These are phyloP conservation scores for Gossypium lobatum DNA, from an alignment of 441 rosid species.

Conservation along the genomic window DNA sequence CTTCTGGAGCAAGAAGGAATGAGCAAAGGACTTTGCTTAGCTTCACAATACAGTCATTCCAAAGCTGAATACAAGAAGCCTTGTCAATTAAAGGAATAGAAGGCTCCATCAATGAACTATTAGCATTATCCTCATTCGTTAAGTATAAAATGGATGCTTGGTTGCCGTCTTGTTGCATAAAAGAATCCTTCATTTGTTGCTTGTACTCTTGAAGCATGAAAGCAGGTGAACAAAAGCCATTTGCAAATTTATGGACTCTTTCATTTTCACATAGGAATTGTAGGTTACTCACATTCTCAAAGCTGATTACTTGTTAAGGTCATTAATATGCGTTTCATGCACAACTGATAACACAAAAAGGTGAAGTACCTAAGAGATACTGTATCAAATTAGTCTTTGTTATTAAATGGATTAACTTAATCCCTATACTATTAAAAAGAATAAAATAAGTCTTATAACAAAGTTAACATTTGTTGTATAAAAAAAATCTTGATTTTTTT, in stretches of 20 bases:
- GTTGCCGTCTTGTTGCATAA: constrained; percentile 24
- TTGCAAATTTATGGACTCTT: constrained; percentile 76
- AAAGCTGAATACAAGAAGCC: constrained; percentile 35
- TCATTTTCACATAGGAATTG: constrained; percentile 80
- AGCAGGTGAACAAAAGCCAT: constrained; percentile 74
- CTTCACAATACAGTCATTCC: constrained; percentile 52
- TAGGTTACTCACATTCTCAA: constrained; percentile 67
- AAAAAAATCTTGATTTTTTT: too few relatives aligned
- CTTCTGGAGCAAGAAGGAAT: constrained; percentile 52
- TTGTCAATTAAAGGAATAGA: constrained; percentile 27
- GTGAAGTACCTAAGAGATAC: too few relatives aligned
- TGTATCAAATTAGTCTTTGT: too few relatives aligned
- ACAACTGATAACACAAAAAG: background rate
- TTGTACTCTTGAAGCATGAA: constrained; percentile 58
- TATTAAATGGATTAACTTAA: too few relatives aligned
- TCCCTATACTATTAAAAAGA: too few relatives aligned
- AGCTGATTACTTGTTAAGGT: constrained; percentile 61
- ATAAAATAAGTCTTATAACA: too few relatives aligned
- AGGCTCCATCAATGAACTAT: constrained; percentile 22
- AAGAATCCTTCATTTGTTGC: constrained; percentile 33
- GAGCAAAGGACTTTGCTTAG: constrained; percentile 58
- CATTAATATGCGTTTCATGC: constrained; percentile 3
- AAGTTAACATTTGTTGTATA: too few relatives aligned
- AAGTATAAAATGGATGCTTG: constrained; percentile 23
- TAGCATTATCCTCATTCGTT: constrained; percentile 20